A percentile compares a stretch with the other conserved stretches of the same genome.
Evolutionary conservation across 352 stramenopile species (phyloP).

Genomic region (Phytophthora pisi): DNA sequence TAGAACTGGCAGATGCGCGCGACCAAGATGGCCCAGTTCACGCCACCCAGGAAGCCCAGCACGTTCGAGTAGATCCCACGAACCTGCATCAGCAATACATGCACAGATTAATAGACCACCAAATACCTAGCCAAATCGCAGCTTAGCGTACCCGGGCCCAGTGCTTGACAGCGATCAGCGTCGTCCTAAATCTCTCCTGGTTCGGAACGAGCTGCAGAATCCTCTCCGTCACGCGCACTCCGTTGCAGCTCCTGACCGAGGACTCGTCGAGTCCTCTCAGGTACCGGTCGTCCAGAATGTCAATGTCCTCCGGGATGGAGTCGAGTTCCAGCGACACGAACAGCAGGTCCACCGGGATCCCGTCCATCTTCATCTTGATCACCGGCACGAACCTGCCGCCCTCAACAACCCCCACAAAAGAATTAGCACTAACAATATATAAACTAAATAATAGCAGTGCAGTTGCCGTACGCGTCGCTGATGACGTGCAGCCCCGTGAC

Average conservation of each 20-base stretch:
- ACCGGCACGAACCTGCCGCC: conserved; percentile 86
- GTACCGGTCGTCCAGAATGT: conserved; percentile 83
- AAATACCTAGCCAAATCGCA: conserved; percentile 1
- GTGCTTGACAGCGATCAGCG: conserved; percentile 92
- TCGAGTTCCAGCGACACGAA: conserved; percentile 87
- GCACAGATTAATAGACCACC: neutral
- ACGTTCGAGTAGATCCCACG: conserved; percentile 99
- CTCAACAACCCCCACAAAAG: neutral
- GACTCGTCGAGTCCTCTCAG: conserved; percentile 92
- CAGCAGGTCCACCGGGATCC: conserved; percentile 93
- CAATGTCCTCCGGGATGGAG: conserved; percentile 62
- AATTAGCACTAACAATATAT: neutral
- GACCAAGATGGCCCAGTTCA: conserved; percentile 99
- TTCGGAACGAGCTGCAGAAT: conserved; percentile 93
- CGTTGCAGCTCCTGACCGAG: conserved; percentile 94
- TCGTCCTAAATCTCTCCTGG: conserved; percentile 86
- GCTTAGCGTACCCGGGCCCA: conserved; percentile 73
- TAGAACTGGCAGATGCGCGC: conserved; percentile 95
- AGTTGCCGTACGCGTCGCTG: conserved; percentile 84
- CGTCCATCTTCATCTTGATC: conserved; percentile 94
- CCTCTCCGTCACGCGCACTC: conserved; percentile 94
- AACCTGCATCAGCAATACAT: conserved; percentile 45
- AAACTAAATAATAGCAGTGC: neutral
- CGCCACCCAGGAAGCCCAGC: conserved; percentile 97
- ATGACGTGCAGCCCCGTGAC: conserved; percentile 86